Evolutionary conservation across 805 yeast species (phyloP), one percentile per base, ranked within the genome.

Genomic region (Candida schatavii): DNA sequence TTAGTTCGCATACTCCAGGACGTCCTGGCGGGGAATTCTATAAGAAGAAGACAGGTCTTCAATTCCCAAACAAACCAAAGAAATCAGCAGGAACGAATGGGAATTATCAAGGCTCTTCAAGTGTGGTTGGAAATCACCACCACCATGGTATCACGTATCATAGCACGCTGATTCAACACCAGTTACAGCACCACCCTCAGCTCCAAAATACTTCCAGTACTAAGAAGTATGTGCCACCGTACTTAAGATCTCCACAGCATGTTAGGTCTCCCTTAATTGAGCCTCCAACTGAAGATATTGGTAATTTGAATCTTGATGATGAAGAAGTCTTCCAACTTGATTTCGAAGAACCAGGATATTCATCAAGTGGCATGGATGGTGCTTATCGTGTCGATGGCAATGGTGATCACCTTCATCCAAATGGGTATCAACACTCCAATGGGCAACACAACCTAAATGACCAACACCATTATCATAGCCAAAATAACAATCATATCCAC

Each of bases 221-320:
- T 14, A 70, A 70, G 14, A 68, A 68, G 46, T 70, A 70, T 43
- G 51, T 66, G 21, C 75, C 75, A 14, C 74, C 75, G 19, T 65
- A 57, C 43, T 56, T 70, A 52, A 54, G 75, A 41, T 66, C 72
- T 3, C 74, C 74, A 1, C 51, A 48, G 18, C 58, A 50, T 34
- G 40, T 48, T 19, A 61, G 55, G 45, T 64, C 72, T 3, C 68
- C 72, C 2, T 56, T 54, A 2, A 51, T 64, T 33, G 59, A 46
- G 4, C 66, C 69, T 3, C 54, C 68, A 32, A 47, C 58, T 10
- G 75, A 68, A 46, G 70, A 64, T 27, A 55, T 70, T 31, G 72
- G 63, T 39, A 52, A 56, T 40, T 48, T 69, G 43, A 50, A 42
- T 25, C 56, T 68, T 37, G 65, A 52, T 31, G 50, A 52, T 32